Evolutionary conservation across 1,284 basidiomycete genomes (phyloP), one percentile per base, ranked within the genome.

Genomic region (Gymnopus androsaceus): DNA sequence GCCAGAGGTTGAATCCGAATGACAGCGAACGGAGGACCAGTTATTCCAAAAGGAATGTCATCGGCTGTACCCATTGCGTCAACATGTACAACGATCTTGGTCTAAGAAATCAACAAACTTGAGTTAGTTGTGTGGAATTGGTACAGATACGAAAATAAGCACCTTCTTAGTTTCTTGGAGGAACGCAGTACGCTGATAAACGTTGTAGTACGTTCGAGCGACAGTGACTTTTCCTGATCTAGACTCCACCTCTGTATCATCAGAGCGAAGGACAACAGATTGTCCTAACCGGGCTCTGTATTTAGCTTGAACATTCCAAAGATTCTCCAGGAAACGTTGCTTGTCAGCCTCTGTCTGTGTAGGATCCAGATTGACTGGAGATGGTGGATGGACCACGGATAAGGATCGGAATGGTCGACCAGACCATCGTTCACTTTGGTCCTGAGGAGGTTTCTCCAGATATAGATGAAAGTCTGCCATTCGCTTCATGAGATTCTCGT

Each of bases 1-100:
- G 86, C 82, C 75, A 95, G 81, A 1, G 92, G 90, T 60, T 92
- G 89, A 2, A 94, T 74, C 49, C 86, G 78, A 49, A 92, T 83
- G 27, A 90, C 75, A 15, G 91, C 86, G 59, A 86, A 85, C 0
- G 92, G 92, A 12, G 88, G 80, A 15, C 75, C 78, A 9, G 75
- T 78, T 28, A 87, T 75, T 4, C 86, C 88, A 59, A 92, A 86
- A 1, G 88, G 86, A 55, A 94, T 76, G 1, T 85, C 82, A 65
- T 92, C 90, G 14, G 90, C 88, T 15, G 81, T 75, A 1, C 89
- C 89, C 12, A 81, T 67, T 17, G 85, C 81, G 67, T 94, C 91
- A 54, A 95, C 83, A 61, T 94, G 91, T 40, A 95, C 78, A 7
- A 92, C 85, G 17, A 93, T 81, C 73, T 94, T 95, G n/a, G 87